Evolutionary conservation across 768 basidiomycete genomes (phyloP), one percentile per base, ranked within the genome.

Genomic region (Phlegmacium glaucopus): DNA sequence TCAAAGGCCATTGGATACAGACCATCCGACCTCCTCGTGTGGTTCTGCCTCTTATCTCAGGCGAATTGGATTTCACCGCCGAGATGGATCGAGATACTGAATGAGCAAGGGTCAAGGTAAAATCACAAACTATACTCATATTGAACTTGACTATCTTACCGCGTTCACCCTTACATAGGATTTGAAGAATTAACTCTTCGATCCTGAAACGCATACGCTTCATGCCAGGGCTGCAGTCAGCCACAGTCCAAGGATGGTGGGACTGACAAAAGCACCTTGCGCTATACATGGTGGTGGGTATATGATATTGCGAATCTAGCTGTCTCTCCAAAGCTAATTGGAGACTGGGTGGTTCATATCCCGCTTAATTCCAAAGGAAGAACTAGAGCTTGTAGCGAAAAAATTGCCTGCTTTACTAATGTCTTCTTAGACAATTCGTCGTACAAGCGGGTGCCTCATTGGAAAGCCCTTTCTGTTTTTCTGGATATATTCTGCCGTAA

Each of bases 221-320:
- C 86, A 81, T 58, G 82, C 76, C 0, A 72, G 85, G 55, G n/a
- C 70, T 86, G 3, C 84, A 87, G 53, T 73, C 77, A 9, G 83
- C 82, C 1, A 72, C 78, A 1, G 73, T 82, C 9, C 85, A 87
- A n/a, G 53, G 85, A 85, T 53, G 80, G 82, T n/a, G 80, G 78
- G 0, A 56, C 58, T 35, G 65, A 73, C 47, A 73, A 76, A 54
- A 61, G 54, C 5, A 79, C 75, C 6, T 72, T 74, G 0, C 66
- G 77, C 9, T 79, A 70, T 62, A 80, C 82, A 4, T 74, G 83
- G 10, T 66, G 85, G 16, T 61, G 83, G 38, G 77, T 75, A 0
- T 87, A 75, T 50, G 69, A 84, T 55, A 61, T 84, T 32, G 64
- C 72, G 1, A 53, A 63, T 28, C 59, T 68, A 0, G 44, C 57